phyloP scores from a whole-genome alignment of 1,284 basidiomycete species.

The Malassezia arunalokei region DNA sequence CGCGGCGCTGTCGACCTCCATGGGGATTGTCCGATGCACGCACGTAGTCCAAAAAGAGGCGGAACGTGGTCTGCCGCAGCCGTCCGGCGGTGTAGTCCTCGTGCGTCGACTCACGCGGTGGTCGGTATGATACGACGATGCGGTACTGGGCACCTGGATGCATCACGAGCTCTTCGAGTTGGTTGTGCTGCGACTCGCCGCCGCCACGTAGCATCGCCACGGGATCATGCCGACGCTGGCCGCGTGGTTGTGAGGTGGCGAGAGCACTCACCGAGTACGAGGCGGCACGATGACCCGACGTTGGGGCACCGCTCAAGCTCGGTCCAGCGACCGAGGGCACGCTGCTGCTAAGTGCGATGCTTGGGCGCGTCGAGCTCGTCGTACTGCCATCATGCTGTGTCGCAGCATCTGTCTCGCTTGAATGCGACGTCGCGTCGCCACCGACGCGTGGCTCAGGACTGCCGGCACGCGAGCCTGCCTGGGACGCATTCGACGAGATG shows the following conservation, averaged over 20 bases:
- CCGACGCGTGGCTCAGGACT: slow-evolving; percentile 14
- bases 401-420: neutral
- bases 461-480: slow-evolving; percentile 36
- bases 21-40: slow-evolving; percentile 33
- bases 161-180: slow-evolving; percentile 50
- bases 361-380: neutral
- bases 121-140: slow-evolving; percentile 49
- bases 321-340: neutral
- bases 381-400: neutral
- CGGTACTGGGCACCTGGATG: slow-evolving; percentile 50
- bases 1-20: slow-evolving; percentile 44
- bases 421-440: neutral
- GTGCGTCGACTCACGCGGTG: slow-evolving; percentile 41
- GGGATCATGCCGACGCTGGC: slow-evolving; percentile 12
- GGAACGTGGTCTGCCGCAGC: slow-evolving; percentile 47
- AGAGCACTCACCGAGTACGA: slow-evolving; percentile 14
- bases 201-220: slow-evolving; percentile 23
- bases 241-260: neutral
- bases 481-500: slow-evolving; percentile 32
- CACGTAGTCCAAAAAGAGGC: slow-evolving; percentile 49
- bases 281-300: slow-evolving; percentile 3
- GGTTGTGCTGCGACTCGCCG: slow-evolving; percentile 43
- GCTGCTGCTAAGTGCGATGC: neutral
- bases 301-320: neutral
- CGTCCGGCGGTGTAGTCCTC: slow-evolving; percentile 43